Evolutionary conservation across 306 rosid genomes (phyloP), one percentile per base, ranked within the genome.

Genomic region (Gillenia trifoliata): DNA sequence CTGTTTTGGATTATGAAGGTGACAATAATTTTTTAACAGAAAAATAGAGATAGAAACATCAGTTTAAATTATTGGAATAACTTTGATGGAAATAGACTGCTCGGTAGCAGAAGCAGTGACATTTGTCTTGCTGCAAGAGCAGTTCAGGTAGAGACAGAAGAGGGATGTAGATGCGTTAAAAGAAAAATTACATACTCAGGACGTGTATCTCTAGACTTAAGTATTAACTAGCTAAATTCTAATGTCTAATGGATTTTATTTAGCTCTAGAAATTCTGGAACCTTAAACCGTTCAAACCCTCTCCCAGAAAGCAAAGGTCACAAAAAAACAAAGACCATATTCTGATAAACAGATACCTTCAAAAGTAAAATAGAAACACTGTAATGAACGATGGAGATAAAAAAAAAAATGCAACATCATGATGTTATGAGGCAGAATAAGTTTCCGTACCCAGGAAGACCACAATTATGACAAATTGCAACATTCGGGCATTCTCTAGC

Each of bases 401-500:
- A 29, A 8, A 7, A 3, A 30, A 62, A 20, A 36, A 56, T 8
- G 13, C 20, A 50, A 59, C 34, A 71, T 55, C 26, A 43, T n/a
- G 43, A 43, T 28, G 61, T 68, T 23, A 57, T 64, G 29, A 64
- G 19, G 33, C 12, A 72, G 75, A 82, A 64, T 8, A 11, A 82
- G 73, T 79, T 57, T 11, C 77, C 85, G n/a, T 84, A 94, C 98
- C 98, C 98, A 13, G 98, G 98, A 68, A 94, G 90, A 70, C 87
- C 89, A 80, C 98, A 94, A 47, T 94, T 94, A 87, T 94, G 98
- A 78, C 98, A 94, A 75, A 94, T 84, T 72, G 97, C 98, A 57
- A 91, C 98, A 86, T 91, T 91, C n/a, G 97, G 98, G 79, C 98
- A 94, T 73, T 94, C 98, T 75, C 98, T 85, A 43, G 98, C 98